Evolutionary conservation across 176 grass and related monocot genomes (phyloP), one percentile per base, ranked within the genome.

Genomic region (Rhynchospora breviuscula): DNA sequence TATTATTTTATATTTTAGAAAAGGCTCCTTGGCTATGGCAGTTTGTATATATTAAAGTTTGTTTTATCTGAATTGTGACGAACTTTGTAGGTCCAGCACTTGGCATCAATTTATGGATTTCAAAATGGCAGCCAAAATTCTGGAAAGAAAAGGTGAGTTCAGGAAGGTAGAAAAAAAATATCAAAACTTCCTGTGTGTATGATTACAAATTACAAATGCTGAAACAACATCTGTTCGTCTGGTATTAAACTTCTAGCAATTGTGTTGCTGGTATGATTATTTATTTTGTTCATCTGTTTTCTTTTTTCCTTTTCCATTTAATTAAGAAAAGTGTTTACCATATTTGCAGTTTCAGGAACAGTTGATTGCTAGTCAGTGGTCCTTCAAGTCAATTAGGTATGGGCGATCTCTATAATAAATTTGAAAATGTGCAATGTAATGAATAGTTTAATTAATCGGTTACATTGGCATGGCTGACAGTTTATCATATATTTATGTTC

Each of bases 71-170:
- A 77, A 77, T 9, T 77, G 47, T 77, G 23, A 77, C 18, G 22
- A 74, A 81, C 71, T 88, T 61, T 87, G 49, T 82, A 98, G 92
- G 95, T 95, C 59, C 90, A 93, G 40, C 93, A 92, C 44, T 79
- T 95, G 21, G 92, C 95, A 51, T 95, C 92, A 31, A 89, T 98
- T 89, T 98, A 98, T 95, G 73, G 85, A 71, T 83, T 98, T 72
- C 85, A 84, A 59, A 98, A 88, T 56, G 89, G 80, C 17, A 89
- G 84, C 65, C 95, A 98, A 90, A 89, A 89, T 91, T 94, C 90
- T 76, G 84, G 95, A 81, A 98, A 95, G 89, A 98, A 95, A 88
- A 94, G 92, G 92, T 95, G 86, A 88, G 26, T 31, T 1, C 61
- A 77, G 29, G 8, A 71, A 71, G 48, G 22, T 8, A 13, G 5